phyloP scores from a whole-genome alignment of 2,329 filamentous ascomycete species.

The Diaporthe sp. region DNA sequence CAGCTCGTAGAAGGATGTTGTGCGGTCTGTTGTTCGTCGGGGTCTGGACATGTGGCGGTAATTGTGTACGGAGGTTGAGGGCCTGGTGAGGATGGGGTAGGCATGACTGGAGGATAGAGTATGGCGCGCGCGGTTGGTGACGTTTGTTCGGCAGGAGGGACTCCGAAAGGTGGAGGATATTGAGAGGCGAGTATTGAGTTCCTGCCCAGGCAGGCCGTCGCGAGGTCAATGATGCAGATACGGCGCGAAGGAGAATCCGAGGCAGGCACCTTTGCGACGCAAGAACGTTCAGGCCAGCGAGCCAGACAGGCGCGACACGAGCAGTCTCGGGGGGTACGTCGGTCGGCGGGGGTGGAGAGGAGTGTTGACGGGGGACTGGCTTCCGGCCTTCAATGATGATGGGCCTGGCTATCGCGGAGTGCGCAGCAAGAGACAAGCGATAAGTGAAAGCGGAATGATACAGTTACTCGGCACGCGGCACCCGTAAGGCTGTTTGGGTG shows the following conservation, averaged over 20 bases:
- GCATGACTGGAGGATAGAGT: conserved; percentile 31
- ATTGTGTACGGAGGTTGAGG: conserved; percentile 34
- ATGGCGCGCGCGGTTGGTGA: not conserved
- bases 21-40: conserved; percentile 30
- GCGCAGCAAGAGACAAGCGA: not conserved
- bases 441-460: not conserved
- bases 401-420: conserved; percentile 14
- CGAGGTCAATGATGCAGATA: not conserved
- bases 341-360: not conserved
- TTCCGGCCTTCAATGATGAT: not conserved
- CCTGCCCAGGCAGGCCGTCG: not conserved
- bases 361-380: not conserved
- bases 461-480: not conserved
- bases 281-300: not conserved
- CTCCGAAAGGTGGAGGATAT: not conserved
- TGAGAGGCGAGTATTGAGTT: not conserved
- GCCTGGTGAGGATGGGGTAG: conserved; percentile 39
- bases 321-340: not conserved
- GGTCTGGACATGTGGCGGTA: conserved; percentile 38
- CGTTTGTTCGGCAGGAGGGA: not conserved
- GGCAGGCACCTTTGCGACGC: not conserved
- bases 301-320: not conserved
- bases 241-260: not conserved
- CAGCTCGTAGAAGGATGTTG: conserved; percentile 10
- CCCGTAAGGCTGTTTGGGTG: not conserved